Conservation (phyloP, 148 eudicot genomes). For the Chenopodium berlandieri region DNA sequence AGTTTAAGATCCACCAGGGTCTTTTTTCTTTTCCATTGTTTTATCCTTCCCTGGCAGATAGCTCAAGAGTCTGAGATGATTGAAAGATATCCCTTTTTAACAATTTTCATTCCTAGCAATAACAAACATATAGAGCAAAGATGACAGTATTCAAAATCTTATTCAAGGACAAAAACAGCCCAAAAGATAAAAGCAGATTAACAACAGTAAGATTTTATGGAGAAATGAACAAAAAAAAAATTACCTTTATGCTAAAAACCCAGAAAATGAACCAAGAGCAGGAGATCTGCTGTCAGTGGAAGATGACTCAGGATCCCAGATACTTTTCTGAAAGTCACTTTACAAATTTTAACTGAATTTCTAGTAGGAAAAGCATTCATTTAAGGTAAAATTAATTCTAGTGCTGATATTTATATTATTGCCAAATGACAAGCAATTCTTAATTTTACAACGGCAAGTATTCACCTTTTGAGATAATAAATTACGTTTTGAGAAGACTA, state of each 20-base stretch:
- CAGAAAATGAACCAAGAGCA: background rate
- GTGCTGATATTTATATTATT: background rate
- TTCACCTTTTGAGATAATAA: background rate
- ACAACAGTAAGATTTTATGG: background rate
- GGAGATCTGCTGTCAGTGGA: background rate
- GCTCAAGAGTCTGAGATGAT: background rate
- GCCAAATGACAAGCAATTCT: background rate
- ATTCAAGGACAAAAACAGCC: too few relatives aligned
- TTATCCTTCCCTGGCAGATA: background rate
- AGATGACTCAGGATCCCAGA: slow-evolving; percentile 7
- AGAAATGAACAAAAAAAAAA: background rate
- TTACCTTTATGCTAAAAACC: background rate
- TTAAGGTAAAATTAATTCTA: background rate
- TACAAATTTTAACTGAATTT: too few relatives aligned
- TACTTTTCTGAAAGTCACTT: background rate
- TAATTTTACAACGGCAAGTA: background rate
- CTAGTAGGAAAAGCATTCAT: background rate
- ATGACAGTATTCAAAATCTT: background rate
- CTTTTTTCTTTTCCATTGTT: too few relatives aligned
- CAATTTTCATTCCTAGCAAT: background rate
- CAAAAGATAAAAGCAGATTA: background rate
- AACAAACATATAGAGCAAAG: background rate
- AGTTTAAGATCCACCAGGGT: background rate
- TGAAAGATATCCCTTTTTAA: background rate
- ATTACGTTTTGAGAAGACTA: background rate